A percentile compares a stretch with the other conserved stretches of the same genome.
phyloP scores from a whole-genome alignment of 805 yeast genomes.

The Ogataea sp. region DNA sequence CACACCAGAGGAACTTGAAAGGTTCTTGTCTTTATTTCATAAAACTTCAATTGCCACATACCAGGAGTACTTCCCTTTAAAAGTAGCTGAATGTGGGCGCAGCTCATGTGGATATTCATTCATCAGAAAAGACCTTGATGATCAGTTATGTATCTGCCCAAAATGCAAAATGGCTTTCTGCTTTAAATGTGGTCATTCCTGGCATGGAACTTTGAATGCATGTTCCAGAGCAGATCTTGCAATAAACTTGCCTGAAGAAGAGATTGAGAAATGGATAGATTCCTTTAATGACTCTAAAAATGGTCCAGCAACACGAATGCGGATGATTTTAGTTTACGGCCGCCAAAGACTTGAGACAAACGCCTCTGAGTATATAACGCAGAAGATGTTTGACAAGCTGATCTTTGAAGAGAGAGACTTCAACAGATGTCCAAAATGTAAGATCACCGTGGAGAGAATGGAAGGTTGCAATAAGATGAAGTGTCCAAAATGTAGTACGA shows the following conservation, averaged over 20 bases:
- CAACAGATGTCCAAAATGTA: conserved; percentile 46
- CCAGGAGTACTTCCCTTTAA: conserved; percentile 35
- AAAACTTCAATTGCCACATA: conserved; percentile 34
- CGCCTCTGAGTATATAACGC: conserved; percentile 38
- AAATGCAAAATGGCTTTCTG: conserved; percentile 49
- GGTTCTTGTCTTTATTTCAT: conserved; percentile 32
- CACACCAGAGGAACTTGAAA: conserved; percentile 17
- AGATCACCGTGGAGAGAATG: conserved; percentile 38
- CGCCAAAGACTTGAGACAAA: conserved; percentile 31
- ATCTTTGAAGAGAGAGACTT: conserved; percentile 33
- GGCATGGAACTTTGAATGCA: conserved; percentile 50
- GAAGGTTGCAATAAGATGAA: conserved; percentile 64
- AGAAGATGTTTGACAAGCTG: conserved; percentile 35
- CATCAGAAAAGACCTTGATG: conserved; percentile 37
- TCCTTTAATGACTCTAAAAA: conserved; percentile 22
- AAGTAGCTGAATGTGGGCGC: conserved; percentile 46
- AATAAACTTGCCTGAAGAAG: conserved; percentile 27
- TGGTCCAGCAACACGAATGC: conserved; percentile 24
- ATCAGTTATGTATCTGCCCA: conserved; percentile 39
- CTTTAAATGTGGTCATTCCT: conserved; percentile 45
- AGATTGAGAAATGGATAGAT: conserved; percentile 26
- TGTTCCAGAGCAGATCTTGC: conserved; percentile 14
- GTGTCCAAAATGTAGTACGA: conserved; percentile 38
- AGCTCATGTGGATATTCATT: conserved; percentile 35
- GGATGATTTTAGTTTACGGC: conserved; percentile 34